Evolutionary conservation across 495 filamentous ascomycete species (phyloP), one percentile per base, ranked within the genome.

Genomic region (Pyronema omphalodes): DNA sequence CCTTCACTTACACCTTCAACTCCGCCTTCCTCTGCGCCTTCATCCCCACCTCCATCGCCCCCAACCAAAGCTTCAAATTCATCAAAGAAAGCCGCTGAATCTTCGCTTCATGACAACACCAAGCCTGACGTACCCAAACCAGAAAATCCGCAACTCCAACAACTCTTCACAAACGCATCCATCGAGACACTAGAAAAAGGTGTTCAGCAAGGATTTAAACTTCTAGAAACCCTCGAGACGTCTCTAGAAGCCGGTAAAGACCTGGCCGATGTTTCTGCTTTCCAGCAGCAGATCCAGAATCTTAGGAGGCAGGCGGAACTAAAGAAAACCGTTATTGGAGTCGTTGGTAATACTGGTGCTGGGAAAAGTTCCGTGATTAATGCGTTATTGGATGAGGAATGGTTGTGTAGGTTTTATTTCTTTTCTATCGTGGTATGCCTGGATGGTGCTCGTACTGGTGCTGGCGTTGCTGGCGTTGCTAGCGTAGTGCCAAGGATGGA

Each of bases 341-440:
- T 81, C 12, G 71, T 78, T 6, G 78, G 78, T 8, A 74, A 67
- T 52, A 79, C 78, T 0, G 77, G 78, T 0, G 71, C 72, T 17
- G 78, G 78, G 0, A 81, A 81, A 54, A 76, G 73, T 18, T 77
- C 73, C 0, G 63, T 79, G 0, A 80, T 81, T 53, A 80, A 79
- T 59, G 75, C 75, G 1, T 62, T 81, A 9, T 66, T 77, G 14
- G 75, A 79, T 17, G 73, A 80, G 46, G 70, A 75, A 9, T 64
- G 60, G 37, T 46, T 75, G 6, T 51, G 7, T 45, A 40, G n/a
- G 37, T 40, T 7, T 8, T 40, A 8, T 40, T n/a, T 7, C 8
- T 40, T 40, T 40, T 7, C 7, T n/a, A n/a, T n/a, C 37, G 7
- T 40, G 37, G 8, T n/a, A n/a, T n/a, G n/a, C n/a, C n/a, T n/a